These are phyloP conservation scores for Thuja plicata DNA, from an alignment of 83 land plant species.

Conservation along the genomic window DNA sequence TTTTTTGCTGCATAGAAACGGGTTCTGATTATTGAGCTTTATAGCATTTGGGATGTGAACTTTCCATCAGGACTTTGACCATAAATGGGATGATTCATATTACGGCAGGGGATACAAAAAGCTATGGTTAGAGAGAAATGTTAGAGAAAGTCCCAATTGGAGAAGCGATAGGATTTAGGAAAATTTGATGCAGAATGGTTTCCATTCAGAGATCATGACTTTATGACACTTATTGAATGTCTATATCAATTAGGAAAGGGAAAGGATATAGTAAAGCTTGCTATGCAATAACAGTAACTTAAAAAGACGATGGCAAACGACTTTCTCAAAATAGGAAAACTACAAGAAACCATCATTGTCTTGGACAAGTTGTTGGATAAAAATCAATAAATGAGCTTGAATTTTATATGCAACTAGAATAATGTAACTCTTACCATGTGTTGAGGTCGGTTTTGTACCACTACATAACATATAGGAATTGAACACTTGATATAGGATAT, in stretches of 20 bases:
- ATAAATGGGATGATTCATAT: slow-evolving; percentile 27
- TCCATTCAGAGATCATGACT: not conserved
- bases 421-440: too few species aligned
- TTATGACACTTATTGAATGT: slow-evolving; percentile 37
- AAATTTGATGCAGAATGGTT: too few species aligned
- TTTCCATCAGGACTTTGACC: slow-evolving; percentile 38
- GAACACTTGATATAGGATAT: too few species aligned
- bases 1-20: not conserved
- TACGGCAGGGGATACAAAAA: slow-evolving; percentile 32
- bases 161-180: slow-evolving; percentile 40
- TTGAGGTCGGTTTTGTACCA: too few species aligned
- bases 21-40: slow-evolving; percentile 37
- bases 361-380: not conserved
- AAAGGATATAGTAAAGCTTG: too few species aligned
- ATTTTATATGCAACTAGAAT: too few species aligned
- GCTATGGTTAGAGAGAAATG: slow-evolving; percentile 61
- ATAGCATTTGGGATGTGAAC: slow-evolving; percentile 46
- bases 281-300: too few species aligned
- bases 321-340: slow-evolving; percentile 41
- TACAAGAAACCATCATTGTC: slow-evolving; percentile 44
- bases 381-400: too few species aligned
- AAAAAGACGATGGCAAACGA: slow-evolving; percentile 34
- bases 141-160: slow-evolving; percentile 35
- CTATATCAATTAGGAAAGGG: too few species aligned
- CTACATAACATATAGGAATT: too few species aligned